A percentile compares a stretch with the other conserved stretches of the same genome.
These are phyloP conservation scores for Noccaea caerulescens DNA, from an alignment of 345 rosid genomes.

Conservation along the genomic window DNA sequence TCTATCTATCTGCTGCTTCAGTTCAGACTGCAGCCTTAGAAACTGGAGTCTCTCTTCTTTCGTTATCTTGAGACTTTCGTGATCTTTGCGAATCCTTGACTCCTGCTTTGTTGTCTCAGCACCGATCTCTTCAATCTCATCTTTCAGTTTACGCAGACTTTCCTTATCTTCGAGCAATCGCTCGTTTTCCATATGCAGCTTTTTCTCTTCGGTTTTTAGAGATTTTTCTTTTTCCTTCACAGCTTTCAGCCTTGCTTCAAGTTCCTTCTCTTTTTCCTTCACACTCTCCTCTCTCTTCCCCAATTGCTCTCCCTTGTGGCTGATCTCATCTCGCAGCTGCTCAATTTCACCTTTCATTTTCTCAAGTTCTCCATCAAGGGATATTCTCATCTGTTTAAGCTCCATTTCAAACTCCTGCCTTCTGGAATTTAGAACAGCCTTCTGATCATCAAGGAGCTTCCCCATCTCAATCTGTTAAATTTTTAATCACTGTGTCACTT, in stretches of 20 bases:
- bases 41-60: slow-evolving; percentile 73
- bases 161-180: slow-evolving; percentile 60
- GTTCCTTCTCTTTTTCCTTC: slow-evolving; percentile 77
- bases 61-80: slow-evolving; percentile 57
- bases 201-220: slow-evolving; percentile 65
- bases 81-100: slow-evolving; percentile 57
- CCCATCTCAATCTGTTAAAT: slow-evolving; percentile 65
- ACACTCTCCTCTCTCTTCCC: slow-evolving; percentile 60
- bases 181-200: slow-evolving; percentile 56
- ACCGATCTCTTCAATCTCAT: slow-evolving; percentile 66
- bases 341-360: slow-evolving; percentile 54
- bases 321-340: slow-evolving; percentile 54
- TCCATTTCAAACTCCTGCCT: slow-evolving; percentile 62
- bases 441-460: slow-evolving; percentile 71
- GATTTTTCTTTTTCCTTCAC: slow-evolving; percentile 63
- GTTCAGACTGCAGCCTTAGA: slow-evolving; percentile 59
- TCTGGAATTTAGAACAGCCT: slow-evolving; percentile 54
- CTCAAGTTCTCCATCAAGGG: slow-evolving; percentile 63
- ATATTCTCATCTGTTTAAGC: slow-evolving; percentile 59
- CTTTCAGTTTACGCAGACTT: slow-evolving; percentile 54
- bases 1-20: slow-evolving; percentile 66
- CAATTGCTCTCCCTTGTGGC: slow-evolving; percentile 61
- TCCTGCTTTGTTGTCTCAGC: slow-evolving; percentile 65
- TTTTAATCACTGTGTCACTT: slow-evolving; percentile 8
- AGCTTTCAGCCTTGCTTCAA: slow-evolving; percentile 59